phyloP scores from a whole-genome alignment of 2,329 filamentous ascomycete genomes.

The Aspergillus sp. region DNA sequence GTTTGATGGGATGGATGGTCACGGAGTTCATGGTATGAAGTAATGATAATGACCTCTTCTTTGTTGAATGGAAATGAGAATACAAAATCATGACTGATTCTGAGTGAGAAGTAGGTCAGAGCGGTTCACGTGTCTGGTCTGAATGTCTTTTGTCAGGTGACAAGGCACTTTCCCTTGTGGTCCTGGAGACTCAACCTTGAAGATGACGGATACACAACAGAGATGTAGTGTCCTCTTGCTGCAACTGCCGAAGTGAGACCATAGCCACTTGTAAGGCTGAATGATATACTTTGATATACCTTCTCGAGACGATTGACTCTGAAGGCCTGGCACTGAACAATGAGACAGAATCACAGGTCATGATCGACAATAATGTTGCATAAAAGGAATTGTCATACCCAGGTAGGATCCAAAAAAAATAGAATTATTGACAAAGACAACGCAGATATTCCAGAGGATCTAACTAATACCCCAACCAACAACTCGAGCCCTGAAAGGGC shows the following conservation, averaged over 20 bases:
- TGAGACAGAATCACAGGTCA: not conserved
- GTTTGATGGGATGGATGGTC: not conserved
- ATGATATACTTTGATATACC: not conserved
- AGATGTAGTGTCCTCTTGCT: not conserved
- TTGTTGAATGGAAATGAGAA: not conserved
- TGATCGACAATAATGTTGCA: not conserved
- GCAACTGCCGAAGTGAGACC: too few relatives aligned
- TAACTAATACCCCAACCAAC: not conserved
- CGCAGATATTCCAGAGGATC: not conserved
- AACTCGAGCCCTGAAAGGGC: not conserved
- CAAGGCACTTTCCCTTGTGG: too few relatives aligned
- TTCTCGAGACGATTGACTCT: not conserved
- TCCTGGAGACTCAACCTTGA: not conserved
- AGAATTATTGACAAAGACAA: too few relatives aligned
- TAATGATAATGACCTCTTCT: conserved; percentile 5
- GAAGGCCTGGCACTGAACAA: not conserved
- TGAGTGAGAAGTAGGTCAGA: not conserved
- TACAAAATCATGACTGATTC: not conserved
- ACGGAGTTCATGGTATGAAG: not conserved
- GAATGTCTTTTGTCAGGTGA: not conserved
- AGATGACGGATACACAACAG: not conserved
- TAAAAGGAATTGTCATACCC: not conserved
- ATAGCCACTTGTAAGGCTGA: too few relatives aligned
- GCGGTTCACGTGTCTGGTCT: not conserved
- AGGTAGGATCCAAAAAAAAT: not conserved